A percentile compares a stretch with the other conserved stretches of the same genome.
These are phyloP conservation scores for Isatis tinctoria DNA, from an alignment of 345 rosid species.

Conservation along the genomic window DNA sequence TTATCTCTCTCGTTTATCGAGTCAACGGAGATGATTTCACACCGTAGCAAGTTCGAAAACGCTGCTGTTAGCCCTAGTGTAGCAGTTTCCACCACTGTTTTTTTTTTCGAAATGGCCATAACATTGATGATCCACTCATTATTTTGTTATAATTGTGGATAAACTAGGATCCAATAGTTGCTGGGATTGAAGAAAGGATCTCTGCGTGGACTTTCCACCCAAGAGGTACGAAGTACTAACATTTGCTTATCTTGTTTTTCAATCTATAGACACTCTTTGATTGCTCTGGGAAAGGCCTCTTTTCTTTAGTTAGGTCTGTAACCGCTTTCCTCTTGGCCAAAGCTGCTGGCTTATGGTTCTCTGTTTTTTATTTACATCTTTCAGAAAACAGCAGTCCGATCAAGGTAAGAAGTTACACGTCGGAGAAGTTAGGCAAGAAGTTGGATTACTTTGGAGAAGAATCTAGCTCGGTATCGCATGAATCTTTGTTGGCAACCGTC, in stretches of 20 bases:
- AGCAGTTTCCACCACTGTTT: neutral
- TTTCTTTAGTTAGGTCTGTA: neutral
- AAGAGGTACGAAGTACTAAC: constrained; percentile 40
- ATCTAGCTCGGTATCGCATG: constrained; percentile 26
- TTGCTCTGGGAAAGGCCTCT: neutral
- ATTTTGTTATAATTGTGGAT: neutral
- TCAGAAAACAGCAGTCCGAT: constrained; percentile 60
- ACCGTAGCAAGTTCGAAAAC: neutral
- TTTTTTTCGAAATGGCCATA: neutral
- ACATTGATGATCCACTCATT: neutral
- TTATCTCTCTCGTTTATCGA: neutral
- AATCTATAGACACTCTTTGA: neutral
- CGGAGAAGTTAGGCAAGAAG: constrained; percentile 42
- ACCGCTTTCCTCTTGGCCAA: neutral
- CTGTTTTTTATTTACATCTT: neutral
- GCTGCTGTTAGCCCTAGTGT: neutral
- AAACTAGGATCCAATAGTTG: constrained; percentile 54
- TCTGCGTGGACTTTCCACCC: constrained; percentile 92
- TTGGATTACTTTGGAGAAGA: constrained; percentile 51
- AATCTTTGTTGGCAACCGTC: constrained; percentile 60
- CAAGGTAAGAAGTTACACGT: constrained; percentile 43
- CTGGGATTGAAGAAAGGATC: constrained; percentile 69
- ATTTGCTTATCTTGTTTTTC: neutral
- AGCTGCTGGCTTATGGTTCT: neutral
- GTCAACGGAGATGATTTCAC: neutral